phyloP scores from a whole-genome alignment of 371 early-diverging fungal species.

The Lichtheimia ornata region DNA sequence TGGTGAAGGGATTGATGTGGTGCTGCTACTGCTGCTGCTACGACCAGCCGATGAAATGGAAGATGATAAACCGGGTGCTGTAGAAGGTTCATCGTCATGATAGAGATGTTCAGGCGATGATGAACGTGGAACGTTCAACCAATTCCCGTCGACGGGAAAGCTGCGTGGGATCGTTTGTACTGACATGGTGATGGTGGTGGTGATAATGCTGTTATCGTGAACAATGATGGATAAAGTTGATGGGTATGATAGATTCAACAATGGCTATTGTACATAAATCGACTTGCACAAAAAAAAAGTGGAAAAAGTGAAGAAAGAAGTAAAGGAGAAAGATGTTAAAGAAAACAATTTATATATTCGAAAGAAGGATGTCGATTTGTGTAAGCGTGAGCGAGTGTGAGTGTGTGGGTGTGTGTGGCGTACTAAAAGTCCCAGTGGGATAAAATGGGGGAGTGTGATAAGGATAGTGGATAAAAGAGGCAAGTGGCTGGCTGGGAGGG shows the following conservation, averaged over 20 bases:
- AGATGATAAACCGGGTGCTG: conserved; percentile 14
- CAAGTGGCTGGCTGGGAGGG: neutral
- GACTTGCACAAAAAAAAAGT: no score
- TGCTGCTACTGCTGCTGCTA: conserved; percentile 18
- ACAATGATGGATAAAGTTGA: no score
- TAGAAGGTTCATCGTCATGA: conserved; percentile 4
- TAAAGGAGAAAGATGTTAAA: no score
- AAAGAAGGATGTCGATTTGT: no score
- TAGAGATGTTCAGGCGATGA: conserved; percentile 12
- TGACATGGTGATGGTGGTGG: neutral
- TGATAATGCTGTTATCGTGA: neutral
- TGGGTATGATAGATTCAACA: neutral
- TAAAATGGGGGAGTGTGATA: neutral
- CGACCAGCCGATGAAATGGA: conserved; percentile 20
- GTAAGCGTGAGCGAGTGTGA: no score
- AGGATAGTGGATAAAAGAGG: neutral
- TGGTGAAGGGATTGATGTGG: conserved; percentile 17
- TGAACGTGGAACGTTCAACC: conserved; percentile 8
- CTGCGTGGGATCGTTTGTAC: conserved; percentile 1
- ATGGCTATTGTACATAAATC: neutral
- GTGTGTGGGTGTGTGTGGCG: no score
- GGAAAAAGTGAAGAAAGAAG: no score
- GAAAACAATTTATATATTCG: no score
- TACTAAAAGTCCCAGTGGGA: neutral
- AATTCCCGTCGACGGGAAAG: conserved; percentile 1